A percentile compares a stretch with the other conserved stretches of the same genome.
phyloP scores from a whole-genome alignment of 805 yeast genomes.

The Barnettozyma californica region DNA sequence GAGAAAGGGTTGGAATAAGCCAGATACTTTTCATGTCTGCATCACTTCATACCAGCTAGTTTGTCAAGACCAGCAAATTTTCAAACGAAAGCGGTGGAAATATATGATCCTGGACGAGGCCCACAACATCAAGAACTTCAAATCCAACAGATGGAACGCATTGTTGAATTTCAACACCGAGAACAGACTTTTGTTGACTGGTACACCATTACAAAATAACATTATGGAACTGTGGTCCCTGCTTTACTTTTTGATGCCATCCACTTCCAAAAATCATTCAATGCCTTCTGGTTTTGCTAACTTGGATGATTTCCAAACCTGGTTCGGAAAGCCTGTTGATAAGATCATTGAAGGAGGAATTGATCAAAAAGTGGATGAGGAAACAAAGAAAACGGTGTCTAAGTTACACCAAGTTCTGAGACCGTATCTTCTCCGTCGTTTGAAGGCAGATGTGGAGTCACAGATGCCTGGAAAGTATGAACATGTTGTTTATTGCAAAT shows the following conservation, averaged over 20 bases:
- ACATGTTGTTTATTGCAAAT: constrained; percentile 85
- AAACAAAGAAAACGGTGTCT: constrained; percentile 78
- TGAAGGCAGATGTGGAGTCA: constrained; percentile 94
- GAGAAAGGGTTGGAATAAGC: constrained; percentile 96
- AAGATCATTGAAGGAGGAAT: constrained; percentile 75
- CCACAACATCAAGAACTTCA: constrained; percentile 92
- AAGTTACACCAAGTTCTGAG: constrained; percentile 90
- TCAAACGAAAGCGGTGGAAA: constrained; percentile 88
- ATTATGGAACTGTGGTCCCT: constrained; percentile 95
- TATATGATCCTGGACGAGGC: constrained; percentile 98
- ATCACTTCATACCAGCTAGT: constrained; percentile 96
- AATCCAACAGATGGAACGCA: constrained; percentile 97
- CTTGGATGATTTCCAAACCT: constrained; percentile 90
- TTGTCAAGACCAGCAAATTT: constrained; percentile 94
- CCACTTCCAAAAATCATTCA: constrained; percentile 60
- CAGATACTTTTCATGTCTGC: constrained; percentile 93
- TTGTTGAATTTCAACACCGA: constrained; percentile 89
- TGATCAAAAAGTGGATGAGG: constrained; percentile 52
- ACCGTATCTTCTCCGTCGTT: constrained; percentile 85
- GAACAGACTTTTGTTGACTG: constrained; percentile 81
- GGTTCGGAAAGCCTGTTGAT: constrained; percentile 99
- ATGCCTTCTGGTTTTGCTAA: constrained; percentile 94
- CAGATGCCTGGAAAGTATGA: constrained; percentile 99
- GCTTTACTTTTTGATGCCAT: constrained; percentile 93
- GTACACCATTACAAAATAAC: constrained; percentile 96